Conservation (phyloP, 208 protist genomes). For the Acanthamoeba healyi region DNA sequence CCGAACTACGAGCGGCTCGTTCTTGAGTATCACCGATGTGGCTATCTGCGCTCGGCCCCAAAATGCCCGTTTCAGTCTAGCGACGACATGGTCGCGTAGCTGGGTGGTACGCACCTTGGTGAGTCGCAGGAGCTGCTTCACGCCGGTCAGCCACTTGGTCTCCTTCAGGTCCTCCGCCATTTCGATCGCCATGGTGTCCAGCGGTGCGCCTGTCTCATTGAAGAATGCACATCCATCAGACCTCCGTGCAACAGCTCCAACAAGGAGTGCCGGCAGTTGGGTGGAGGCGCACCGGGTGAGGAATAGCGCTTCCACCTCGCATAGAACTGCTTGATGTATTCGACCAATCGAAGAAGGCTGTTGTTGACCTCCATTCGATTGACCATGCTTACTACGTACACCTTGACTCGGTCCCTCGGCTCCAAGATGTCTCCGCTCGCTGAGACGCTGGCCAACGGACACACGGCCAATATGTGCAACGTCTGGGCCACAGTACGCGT, state of each 20-base stretch:
- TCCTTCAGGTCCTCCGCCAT: conserved; percentile 44
- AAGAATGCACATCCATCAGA: not conserved
- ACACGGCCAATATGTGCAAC: conserved; percentile 23
- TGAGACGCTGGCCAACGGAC: not conserved
- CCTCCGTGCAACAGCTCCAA: too few relatives aligned
- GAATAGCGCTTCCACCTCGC: not conserved
- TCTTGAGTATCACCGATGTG: not conserved
- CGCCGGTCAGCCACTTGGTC: conserved; percentile 1
- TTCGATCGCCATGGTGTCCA: not conserved
- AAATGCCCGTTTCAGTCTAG: not conserved
- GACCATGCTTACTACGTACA: conserved; percentile 1
- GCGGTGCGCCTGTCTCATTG: not conserved
- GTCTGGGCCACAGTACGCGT: too few relatives aligned
- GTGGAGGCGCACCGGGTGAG: not conserved
- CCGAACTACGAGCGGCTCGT: not conserved
- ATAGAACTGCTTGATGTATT: conserved; percentile 4
- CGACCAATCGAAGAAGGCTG: conserved; percentile 17
- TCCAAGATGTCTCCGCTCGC: not conserved
- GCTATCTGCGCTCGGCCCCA: not conserved
- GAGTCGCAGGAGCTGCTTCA: conserved; percentile 20
- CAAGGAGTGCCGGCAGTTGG: too few relatives aligned
- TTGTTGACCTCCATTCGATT: conserved; percentile 38
- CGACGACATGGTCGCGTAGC: not conserved
- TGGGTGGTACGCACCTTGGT: not conserved
- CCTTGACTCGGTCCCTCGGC: not conserved